Conservation (phyloP, 306 rosid genomes). For the Hylodesmum podocarpum region DNA sequence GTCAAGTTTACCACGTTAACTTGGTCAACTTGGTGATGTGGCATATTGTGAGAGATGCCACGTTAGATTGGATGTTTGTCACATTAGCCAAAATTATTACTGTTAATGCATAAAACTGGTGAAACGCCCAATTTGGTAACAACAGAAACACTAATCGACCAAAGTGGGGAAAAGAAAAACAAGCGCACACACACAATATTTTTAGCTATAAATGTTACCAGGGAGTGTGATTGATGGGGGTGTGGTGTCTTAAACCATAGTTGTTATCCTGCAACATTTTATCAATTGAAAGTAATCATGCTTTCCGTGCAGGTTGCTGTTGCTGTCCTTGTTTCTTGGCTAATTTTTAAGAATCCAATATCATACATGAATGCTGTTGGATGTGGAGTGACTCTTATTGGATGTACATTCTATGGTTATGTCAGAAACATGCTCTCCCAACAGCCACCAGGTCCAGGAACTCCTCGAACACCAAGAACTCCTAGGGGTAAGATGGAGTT, state of each 20-base stretch:
- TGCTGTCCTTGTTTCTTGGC: conserved; percentile 91
- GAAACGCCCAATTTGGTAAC: too few relatives aligned
- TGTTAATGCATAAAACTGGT: too few relatives aligned
- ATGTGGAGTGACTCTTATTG: conserved; percentile 79
- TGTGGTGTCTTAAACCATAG: not conserved
- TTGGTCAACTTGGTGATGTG: too few relatives aligned
- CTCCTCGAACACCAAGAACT: conserved; percentile 78
- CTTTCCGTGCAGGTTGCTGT: conserved; percentile 71
- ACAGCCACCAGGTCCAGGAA: conserved; percentile 57
- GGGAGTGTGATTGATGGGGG: not conserved
- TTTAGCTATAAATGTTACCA: too few relatives aligned
- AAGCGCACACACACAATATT: too few relatives aligned
- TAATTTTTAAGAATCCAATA: conserved; percentile 85
- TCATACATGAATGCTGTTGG: conserved; percentile 76
- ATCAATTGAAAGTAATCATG: not conserved
- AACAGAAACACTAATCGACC: too few relatives aligned
- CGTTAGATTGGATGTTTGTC: too few relatives aligned
- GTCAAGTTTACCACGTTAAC: too few relatives aligned
- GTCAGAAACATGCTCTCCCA: conserved; percentile 77
- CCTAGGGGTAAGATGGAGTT: conserved; percentile 81
- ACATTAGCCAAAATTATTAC: too few relatives aligned
- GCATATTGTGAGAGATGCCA: too few relatives aligned
- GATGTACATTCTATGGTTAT: conserved; percentile 93
- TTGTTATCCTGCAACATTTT: not conserved
- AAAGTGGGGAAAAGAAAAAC: too few relatives aligned